These are phyloP conservation scores for Orychophragmus violaceus DNA, from an alignment of 345 rosid species.

Conservation along the genomic window DNA sequence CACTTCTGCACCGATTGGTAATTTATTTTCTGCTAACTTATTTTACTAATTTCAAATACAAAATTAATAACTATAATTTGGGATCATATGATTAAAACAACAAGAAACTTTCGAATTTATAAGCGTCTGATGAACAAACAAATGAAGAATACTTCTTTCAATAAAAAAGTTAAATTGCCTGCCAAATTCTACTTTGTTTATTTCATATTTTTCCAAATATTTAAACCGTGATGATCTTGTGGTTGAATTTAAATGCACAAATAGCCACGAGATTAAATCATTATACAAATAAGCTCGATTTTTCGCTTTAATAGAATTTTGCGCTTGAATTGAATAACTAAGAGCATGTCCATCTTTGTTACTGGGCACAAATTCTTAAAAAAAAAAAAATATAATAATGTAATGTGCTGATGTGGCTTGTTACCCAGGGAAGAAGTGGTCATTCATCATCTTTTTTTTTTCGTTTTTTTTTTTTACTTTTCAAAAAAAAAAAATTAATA, in stretches of 20 bases:
- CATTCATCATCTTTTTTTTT: no score
- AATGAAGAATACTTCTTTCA: background rate
- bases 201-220: background rate
- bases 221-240: slow-evolving; percentile 14
- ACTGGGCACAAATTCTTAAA: no score
- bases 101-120: background rate
- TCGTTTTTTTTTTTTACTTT: no score
- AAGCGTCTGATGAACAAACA: background rate
- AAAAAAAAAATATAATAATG: no score
- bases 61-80: background rate
- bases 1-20: background rate
- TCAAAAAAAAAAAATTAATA: no score
- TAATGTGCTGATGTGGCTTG: no score
- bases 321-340: no score
- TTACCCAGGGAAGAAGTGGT: no score
- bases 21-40: background rate
- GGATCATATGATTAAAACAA: background rate
- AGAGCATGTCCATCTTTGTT: no score
- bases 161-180: background rate
- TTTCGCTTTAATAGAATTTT: background rate
- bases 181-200: background rate
- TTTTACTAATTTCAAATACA: background rate
- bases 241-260: slow-evolving; percentile 5
- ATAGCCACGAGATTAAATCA: background rate
- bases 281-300: background rate